Conservation (phyloP, 371 early-diverging fungal genomes). For the Funneliformis caledonium region DNA sequence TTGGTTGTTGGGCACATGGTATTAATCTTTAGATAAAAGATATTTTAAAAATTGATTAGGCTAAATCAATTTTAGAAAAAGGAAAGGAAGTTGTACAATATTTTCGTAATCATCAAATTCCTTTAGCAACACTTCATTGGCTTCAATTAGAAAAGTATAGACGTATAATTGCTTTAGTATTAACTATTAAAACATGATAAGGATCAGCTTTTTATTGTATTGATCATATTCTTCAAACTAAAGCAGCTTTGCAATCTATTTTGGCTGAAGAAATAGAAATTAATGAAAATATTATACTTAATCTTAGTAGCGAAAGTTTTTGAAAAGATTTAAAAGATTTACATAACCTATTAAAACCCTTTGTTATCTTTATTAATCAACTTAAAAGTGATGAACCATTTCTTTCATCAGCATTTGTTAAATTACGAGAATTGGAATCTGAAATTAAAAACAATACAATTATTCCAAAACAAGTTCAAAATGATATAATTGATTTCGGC, state of each 20-base stretch:
- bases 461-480: too few relatives aligned
- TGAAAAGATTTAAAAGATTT: neutral
- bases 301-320: too few relatives aligned
- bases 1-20: neutral
- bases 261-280: neutral
- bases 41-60: neutral
- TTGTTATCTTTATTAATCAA: neutral
- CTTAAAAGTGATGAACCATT: neutral
- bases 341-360: neutral
- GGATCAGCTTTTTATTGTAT: neutral
- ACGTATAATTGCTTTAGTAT: neutral
- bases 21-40: neutral
- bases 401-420: neutral
- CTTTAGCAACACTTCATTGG: neutral
- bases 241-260: neutral
- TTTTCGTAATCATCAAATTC: neutral
- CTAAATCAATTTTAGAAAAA: neutral
- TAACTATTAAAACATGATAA: neutral
- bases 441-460: neutral
- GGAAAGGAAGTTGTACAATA: neutral
- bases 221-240: neutral
- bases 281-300: too few relatives aligned
- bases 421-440: neutral
- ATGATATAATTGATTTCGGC: neutral
- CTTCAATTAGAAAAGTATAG: neutral